These are phyloP conservation scores for Pichia insulana DNA, from an alignment of 805 yeast genomes.

Conservation along the genomic window DNA sequence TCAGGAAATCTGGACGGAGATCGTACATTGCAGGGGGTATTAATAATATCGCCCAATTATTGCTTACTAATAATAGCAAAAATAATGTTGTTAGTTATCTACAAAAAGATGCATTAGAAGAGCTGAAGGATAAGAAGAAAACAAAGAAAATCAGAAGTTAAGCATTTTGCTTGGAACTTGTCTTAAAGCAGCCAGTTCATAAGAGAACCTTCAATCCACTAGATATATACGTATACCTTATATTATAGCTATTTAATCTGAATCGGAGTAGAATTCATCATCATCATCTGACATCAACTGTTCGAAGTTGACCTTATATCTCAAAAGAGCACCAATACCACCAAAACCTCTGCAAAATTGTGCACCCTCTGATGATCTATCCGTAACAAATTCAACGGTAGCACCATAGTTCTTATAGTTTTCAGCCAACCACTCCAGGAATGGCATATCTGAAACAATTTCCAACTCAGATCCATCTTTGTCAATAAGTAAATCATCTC, in stretches of 20 bases:
- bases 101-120: constrained; percentile 58
- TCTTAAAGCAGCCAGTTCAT: no score
- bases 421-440: constrained; percentile 97
- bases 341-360: constrained; percentile 98
- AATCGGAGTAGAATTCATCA: constrained; percentile 55
- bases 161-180: no score
- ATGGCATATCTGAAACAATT: constrained; percentile 69
- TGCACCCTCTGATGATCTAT: constrained; percentile 96
- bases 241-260: constrained; percentile 12
- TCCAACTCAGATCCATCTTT: constrained; percentile 89
- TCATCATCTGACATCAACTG: constrained; percentile 86
- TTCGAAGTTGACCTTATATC: constrained; percentile 96
- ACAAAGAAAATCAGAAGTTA: constrained; percentile 10
- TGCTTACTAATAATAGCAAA: constrained; percentile 46
- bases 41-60: constrained; percentile 66
- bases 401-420: constrained; percentile 94
- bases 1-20: constrained; percentile 56
- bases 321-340: constrained; percentile 94
- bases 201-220: not conserved
- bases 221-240: not conserved
- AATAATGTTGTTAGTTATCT: constrained; percentile 72
- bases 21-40: constrained; percentile 76
- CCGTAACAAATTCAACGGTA: constrained; percentile 89
- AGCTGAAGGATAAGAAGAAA: constrained; percentile 31
- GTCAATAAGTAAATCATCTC: constrained; percentile 70